phyloP scores from a whole-genome alignment of 169 alveolate species.

The Babesia caballi region DNA sequence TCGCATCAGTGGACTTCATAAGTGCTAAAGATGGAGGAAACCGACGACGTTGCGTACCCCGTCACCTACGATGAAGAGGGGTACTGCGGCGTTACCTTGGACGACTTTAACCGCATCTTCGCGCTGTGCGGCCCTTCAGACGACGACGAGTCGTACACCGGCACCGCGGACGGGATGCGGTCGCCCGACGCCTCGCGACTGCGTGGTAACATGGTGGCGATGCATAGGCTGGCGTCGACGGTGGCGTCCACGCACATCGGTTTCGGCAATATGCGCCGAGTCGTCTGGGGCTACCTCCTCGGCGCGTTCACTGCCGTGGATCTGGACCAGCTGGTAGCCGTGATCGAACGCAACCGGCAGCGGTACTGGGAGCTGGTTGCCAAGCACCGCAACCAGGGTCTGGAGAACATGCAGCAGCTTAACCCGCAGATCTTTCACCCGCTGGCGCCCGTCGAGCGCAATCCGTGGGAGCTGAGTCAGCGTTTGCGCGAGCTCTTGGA shows the following conservation, averaged over 20 bases:
- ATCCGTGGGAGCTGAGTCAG: constrained; percentile 75
- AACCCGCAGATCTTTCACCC: constrained; percentile 78
- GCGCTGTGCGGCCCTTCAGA: not conserved
- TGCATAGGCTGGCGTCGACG: constrained; percentile 29
- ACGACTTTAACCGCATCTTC: constrained; percentile 22
- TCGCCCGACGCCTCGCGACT: not conserved
- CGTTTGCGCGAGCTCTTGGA: constrained; percentile 63
- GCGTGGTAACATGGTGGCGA: not conserved
- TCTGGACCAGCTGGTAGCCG: not conserved
- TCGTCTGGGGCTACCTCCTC: constrained; percentile 58
- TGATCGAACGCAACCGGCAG: not conserved
- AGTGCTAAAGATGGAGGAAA: not conserved
- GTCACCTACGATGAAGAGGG: constrained; percentile 61
- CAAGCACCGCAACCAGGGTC: constrained; percentile 24
- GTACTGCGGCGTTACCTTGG: constrained; percentile 41
- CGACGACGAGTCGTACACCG: not conserved
- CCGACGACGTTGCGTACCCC: not conserved
- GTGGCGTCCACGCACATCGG: not conserved
- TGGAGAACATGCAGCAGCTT: constrained; percentile 47
- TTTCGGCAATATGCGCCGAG: constrained; percentile 22
- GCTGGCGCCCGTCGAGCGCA: constrained; percentile 70
- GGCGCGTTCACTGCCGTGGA: constrained; percentile 6
- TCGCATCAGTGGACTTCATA: too few species aligned
- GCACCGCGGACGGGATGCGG: not conserved
- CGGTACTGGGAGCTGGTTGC: constrained; percentile 39